Base-by-base conservation (phyloP, 768 basidiomycete species). In the Amanita phalloides region DNA sequence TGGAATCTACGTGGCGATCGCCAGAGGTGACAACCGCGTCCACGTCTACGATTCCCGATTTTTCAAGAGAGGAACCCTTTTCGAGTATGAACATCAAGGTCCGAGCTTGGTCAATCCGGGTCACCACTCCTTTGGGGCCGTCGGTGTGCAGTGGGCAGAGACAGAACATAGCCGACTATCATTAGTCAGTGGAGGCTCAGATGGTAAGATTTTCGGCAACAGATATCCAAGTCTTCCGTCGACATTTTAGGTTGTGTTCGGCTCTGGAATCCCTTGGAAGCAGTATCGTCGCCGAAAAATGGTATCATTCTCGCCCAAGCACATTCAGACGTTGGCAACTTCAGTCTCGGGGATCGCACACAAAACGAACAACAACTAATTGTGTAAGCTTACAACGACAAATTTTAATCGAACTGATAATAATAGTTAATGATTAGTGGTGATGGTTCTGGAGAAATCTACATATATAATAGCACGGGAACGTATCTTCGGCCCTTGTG, bases 11-110 rank as follows among this genome's bases (percentile, higher is more conserved):
- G 68, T 87, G 7, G 79, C 84, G 11, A 60, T 81, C 5, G 82
- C 72, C 3, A 72, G 82, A 39, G 76, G 64, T 41, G 82, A 87
- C 60, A 82, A 84, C 55, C 60, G 60, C 32, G 65, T 69, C 1
- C 78, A 85, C 51, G 62, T 88, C 3, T 87, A 86, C 55, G 85
- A 88, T 60, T 58, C 72, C 1, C 76, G 85, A 9, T 77, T 71
- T 59, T 58, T 82, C 14, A 61, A 66, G 20, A 64, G 67, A 11
- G 73, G 75, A 1, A 63, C 71, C 10, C 58, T 85, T 41, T 73
- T 70, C 51, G 64, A 68, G 14, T 82, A 79, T 57, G 56, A 59
- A 38, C 85, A 87, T 54, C 36, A 47, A 23, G 66, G 64, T 0
- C 53, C 60, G 39, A 66, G 63, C 7, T 67, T 68, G 32, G 66